Evolutionary conservation across 2,329 filamentous ascomycete genomes (phyloP).

Genomic region (Hymenoscyphus linearis): DNA sequence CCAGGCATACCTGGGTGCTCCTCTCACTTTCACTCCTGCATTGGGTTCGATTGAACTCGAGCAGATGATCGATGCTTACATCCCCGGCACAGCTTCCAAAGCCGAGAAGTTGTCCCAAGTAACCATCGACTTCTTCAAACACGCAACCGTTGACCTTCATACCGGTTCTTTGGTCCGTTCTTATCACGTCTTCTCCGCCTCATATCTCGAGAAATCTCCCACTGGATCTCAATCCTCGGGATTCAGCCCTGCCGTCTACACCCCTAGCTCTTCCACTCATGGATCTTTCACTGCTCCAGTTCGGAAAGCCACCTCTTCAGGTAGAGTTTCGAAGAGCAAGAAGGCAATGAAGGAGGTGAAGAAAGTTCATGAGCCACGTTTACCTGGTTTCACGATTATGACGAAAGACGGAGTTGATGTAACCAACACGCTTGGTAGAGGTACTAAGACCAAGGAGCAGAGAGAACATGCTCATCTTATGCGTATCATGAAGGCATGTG

Average conservation of each 20-base stretch:
- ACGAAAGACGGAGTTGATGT: conserved; percentile 59
- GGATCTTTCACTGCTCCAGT: conserved; percentile 19
- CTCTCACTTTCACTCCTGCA: conserved; percentile 61
- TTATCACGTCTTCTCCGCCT: conserved; percentile 33
- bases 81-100: conserved; percentile 47
- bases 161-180: conserved; percentile 51
- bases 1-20: conserved; percentile 51
- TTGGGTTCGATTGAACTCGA: conserved; percentile 58
- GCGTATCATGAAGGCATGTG: conserved; percentile 63
- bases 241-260: conserved; percentile 38
- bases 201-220: conserved; percentile 32
- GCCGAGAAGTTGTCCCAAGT: conserved; percentile 54
- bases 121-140: conserved; percentile 55
- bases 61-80: conserved; percentile 52
- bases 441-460: conserved; percentile 63
- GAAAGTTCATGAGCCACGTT: conserved; percentile 26
- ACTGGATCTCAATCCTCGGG: conserved; percentile 47
- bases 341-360: conserved; percentile 25
- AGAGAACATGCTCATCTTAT: conserved; percentile 62
- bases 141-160: conserved; percentile 52
- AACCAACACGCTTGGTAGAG: conserved; percentile 56
- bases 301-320: conserved; percentile 2
- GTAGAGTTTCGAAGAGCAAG: conserved; percentile 25
- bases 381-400: conserved; percentile 63
- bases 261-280: conserved; percentile 37